Conservation (phyloP, 495 filamentous ascomycete species). For the Talaromyces thailandensis region DNA sequence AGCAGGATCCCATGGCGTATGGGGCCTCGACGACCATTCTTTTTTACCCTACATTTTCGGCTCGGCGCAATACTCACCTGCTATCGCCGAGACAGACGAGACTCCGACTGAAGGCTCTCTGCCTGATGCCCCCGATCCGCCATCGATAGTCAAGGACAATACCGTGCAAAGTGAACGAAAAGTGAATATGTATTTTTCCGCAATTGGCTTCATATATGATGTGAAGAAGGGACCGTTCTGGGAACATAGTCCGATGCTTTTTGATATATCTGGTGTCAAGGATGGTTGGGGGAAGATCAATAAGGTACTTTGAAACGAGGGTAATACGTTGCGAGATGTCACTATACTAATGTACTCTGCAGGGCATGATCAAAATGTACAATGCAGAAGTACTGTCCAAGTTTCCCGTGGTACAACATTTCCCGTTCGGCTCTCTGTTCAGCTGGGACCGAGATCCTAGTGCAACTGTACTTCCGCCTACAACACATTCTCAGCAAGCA, state of each 20-base stretch:
- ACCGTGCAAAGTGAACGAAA: slow-evolving; percentile 60
- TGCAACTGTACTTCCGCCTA: slow-evolving; percentile 34
- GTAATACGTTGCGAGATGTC: neutral
- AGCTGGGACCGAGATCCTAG: slow-evolving; percentile 69
- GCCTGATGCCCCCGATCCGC: slow-evolving; percentile 58
- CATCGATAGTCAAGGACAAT: slow-evolving; percentile 53
- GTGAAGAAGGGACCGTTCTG: slow-evolving; percentile 97
- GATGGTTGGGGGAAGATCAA: slow-evolving; percentile 98
- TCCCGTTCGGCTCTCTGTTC: slow-evolving; percentile 70
- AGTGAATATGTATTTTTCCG: slow-evolving; percentile 90
- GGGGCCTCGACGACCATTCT: slow-evolving; percentile 97
- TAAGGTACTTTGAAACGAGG: slow-evolving; percentile 49
- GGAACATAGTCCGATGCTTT: slow-evolving; percentile 95
- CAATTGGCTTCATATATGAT: slow-evolving; percentile 97
- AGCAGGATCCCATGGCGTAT: slow-evolving; percentile 90
- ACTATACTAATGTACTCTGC: neutral
- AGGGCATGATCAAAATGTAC: slow-evolving; percentile 72
- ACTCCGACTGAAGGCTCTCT: slow-evolving; percentile 71
- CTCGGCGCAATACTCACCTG: slow-evolving; percentile 71
- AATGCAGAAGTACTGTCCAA: slow-evolving; percentile 60
- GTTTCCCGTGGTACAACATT: slow-evolving; percentile 65
- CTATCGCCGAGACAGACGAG: slow-evolving; percentile 53
- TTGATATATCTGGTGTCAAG: slow-evolving; percentile 83
- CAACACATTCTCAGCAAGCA: slow-evolving; percentile 41
- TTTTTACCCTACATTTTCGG: slow-evolving; percentile 96